A percentile compares a stretch with the other conserved stretches of the same genome.
phyloP scores from a whole-genome alignment of 148 eudicot species.

The Fagopyrum tataricum region DNA sequence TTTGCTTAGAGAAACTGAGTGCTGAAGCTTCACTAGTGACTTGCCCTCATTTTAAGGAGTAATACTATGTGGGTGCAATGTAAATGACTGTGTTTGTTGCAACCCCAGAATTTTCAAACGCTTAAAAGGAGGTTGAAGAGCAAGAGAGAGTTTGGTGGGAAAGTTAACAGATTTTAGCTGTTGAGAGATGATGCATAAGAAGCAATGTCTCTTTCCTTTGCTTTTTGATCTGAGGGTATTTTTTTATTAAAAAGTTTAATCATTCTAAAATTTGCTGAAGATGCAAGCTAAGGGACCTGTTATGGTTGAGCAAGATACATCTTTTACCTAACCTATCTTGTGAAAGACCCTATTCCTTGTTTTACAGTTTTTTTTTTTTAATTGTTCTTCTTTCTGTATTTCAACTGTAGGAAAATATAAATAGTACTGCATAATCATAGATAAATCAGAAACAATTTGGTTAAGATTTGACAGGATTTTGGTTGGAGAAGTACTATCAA shows the following conservation, averaged over 20 bases:
- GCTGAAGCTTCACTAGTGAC: neutral
- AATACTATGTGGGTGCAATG: slow-evolving; percentile 5
- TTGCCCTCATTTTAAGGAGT: slow-evolving; percentile 7
- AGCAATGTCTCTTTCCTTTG: slow-evolving; percentile 36
- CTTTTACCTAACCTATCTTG: slow-evolving; percentile 30
- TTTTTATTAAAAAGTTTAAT: neutral
- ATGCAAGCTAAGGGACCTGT: slow-evolving; percentile 42
- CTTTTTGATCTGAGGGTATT: neutral
- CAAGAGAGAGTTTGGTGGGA: slow-evolving; percentile 6
- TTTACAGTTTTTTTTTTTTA: neutral
- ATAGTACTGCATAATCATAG: neutral
- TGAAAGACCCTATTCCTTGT: slow-evolving; percentile 6
- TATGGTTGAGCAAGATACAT: slow-evolving; percentile 46
- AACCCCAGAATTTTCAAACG: slow-evolving; percentile 9
- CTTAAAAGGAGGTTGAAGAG: slow-evolving; percentile 3
- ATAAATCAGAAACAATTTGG: neutral
- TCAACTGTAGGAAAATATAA: neutral
- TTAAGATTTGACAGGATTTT: neutral
- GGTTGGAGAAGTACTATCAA: neutral
- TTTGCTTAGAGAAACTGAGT: neutral
- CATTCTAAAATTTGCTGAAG: slow-evolving; percentile 59
- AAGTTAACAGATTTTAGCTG: slow-evolving; percentile 14
- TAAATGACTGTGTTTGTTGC: neutral
- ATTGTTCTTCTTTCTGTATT: neutral
- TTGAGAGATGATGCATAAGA: slow-evolving; percentile 17